Conservation (phyloP, 148 eudicot species). For the Linanthus parryae region DNA sequence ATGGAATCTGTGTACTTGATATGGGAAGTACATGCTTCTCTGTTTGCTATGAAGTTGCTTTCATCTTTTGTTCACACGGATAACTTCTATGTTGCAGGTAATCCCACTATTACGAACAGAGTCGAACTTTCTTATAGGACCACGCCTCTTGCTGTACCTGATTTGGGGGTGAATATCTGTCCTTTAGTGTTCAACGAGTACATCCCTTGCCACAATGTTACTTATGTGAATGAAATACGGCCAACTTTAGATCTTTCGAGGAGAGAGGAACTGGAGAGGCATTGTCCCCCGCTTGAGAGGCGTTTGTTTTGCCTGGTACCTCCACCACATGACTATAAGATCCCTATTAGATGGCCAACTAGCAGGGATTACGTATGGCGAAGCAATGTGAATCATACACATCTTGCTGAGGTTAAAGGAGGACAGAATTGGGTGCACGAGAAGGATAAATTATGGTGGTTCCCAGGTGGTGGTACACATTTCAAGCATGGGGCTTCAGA, state of each 20-base stretch:
- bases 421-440: constrained; percentile 99
- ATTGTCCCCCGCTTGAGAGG: constrained; percentile 77
- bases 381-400: constrained; percentile 90
- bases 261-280: constrained; percentile 86
- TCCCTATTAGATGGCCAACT: constrained; percentile 89
- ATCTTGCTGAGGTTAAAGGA: constrained; percentile 91
- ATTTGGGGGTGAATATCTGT: constrained; percentile 72
- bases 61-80: neutral
- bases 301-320: constrained; percentile 89
- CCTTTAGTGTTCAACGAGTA: constrained; percentile 69
- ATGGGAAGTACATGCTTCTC: neutral
- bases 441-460: constrained; percentile 82
- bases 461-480: constrained; percentile 99
- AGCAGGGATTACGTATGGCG: constrained; percentile 97
- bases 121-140: constrained; percentile 51
- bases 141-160: constrained; percentile 51
- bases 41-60: neutral
- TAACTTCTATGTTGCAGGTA: constrained; percentile 33
- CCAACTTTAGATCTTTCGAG: constrained; percentile 67
- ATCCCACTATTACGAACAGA: constrained; percentile 49
- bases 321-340: constrained; percentile 85
- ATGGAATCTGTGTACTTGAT: neutral
- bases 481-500: constrained; percentile 95
- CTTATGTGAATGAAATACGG: constrained; percentile 61
- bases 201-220: constrained; percentile 84